A percentile compares a stretch with the other conserved stretches of the same genome.
Conservation (phyloP, 2,329 filamentous ascomycete genomes). For the Apiospora malaysiana region DNA sequence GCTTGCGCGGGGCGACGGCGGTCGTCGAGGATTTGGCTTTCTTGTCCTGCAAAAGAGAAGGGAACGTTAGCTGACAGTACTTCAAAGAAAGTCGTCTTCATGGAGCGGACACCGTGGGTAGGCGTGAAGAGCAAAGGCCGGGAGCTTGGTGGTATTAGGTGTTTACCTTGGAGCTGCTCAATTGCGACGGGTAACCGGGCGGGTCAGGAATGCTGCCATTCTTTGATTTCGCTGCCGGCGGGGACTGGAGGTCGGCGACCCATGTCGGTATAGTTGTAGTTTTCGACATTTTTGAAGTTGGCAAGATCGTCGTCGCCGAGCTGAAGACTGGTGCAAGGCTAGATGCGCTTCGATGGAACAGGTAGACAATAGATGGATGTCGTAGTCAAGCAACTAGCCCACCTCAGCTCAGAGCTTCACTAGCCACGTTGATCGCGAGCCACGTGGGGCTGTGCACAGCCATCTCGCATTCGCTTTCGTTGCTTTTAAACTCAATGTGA, state of each 20-base stretch:
- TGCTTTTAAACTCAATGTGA: not conserved
- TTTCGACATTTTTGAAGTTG: slow-evolving; percentile 34
- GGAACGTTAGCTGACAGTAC: slow-evolving; percentile 21
- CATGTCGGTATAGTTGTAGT: slow-evolving; percentile 69
- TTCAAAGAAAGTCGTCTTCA: not conserved
- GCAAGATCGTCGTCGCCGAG: not conserved
- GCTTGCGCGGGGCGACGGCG: slow-evolving; percentile 59
- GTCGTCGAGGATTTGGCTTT: slow-evolving; percentile 47
- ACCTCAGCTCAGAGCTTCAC: not conserved
- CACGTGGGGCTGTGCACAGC: not conserved
- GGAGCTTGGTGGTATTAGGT: not conserved
- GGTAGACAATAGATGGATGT: not conserved
- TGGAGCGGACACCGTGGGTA: not conserved
- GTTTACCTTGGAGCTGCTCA: slow-evolving; percentile 60
- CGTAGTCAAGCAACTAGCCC: not conserved
- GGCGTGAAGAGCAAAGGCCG: not conserved
- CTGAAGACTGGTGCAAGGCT: not conserved
- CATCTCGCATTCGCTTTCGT: not conserved
- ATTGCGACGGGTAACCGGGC: slow-evolving; percentile 74
- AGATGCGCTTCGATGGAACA: not conserved
- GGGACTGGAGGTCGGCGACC: slow-evolving; percentile 79
- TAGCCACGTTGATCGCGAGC: not conserved
- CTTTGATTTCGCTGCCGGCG: slow-evolving; percentile 71
- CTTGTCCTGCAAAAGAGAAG: slow-evolving; percentile 49
- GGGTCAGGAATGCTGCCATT: slow-evolving; percentile 78